Evolutionary conservation across 2,329 filamentous ascomycete species (phyloP).

Genomic region (Periconia macrospinosa): DNA sequence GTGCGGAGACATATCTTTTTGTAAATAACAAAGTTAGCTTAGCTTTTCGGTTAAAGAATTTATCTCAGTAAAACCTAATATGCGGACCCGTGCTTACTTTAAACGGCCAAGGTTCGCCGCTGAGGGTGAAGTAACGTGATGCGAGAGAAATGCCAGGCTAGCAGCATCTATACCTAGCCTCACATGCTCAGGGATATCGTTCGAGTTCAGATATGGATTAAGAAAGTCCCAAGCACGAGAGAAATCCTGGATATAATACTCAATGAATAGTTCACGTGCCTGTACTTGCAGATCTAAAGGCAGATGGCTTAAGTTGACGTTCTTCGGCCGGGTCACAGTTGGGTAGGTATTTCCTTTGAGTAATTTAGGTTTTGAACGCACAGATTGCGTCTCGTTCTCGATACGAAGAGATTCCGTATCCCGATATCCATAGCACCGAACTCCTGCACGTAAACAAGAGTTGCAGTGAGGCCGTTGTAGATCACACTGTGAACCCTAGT

Average conservation of each 20-base stretch:
- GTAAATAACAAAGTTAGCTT: neutral
- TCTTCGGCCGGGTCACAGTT: neutral
- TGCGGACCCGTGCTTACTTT: constrained; percentile 8
- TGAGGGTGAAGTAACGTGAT: constrained; percentile 17
- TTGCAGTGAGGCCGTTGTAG: constrained; percentile 21
- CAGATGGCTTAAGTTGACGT: constrained; percentile 10
- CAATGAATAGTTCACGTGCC: constrained; percentile 27
- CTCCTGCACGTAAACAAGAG: constrained; percentile 21
- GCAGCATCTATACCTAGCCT: constrained; percentile 30
- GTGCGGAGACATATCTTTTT: constrained; percentile 21
- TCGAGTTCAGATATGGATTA: constrained; percentile 15
- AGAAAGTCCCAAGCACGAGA: constrained; percentile 27
- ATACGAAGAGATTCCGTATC: constrained; percentile 24
- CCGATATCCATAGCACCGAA: constrained; percentile 26
- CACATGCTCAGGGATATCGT: constrained; percentile 20
- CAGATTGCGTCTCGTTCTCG: constrained; percentile 24
- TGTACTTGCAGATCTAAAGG: constrained; percentile 19
- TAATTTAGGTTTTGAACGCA: constrained; percentile 15
- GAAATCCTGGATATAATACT: constrained; percentile 29
- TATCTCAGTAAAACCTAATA: neutral
- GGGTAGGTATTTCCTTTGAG: neutral
- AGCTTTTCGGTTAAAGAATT: neutral
- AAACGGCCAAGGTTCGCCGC: constrained; percentile 18
- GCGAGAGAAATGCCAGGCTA: constrained; percentile 29
- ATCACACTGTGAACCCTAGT: constrained; percentile 22